These are phyloP conservation scores for Cutaneotrichosporon dermatis DNA, from an alignment of 1,284 basidiomycete genomes.

Conservation along the genomic window DNA sequence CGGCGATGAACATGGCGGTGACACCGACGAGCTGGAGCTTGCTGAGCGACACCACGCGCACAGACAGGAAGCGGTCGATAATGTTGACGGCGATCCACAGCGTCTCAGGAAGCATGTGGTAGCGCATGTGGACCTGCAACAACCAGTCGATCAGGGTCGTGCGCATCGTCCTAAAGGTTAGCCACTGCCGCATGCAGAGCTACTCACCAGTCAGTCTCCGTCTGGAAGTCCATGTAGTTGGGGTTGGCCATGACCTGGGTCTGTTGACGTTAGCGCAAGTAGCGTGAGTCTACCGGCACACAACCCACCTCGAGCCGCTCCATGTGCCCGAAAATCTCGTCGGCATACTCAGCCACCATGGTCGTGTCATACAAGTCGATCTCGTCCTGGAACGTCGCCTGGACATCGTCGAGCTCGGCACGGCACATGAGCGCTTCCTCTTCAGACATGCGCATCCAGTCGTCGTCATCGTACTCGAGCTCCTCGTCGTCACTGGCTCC, in stretches of 20 bases:
- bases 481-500: constrained; percentile 32
- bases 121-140: constrained; percentile 60
- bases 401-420: constrained; percentile 42
- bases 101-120: constrained; percentile 65
- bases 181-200: not conserved
- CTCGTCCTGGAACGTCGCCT: constrained; percentile 59
- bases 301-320: constrained; percentile 71
- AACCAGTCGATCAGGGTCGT: constrained; percentile 58
- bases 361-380: constrained; percentile 84
- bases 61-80: constrained; percentile 61
- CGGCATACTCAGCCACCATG: constrained; percentile 97
- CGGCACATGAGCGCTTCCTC: constrained; percentile 38
- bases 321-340: constrained; percentile 98
- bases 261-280: constrained; percentile 1
- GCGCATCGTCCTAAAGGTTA: constrained; percentile 52
- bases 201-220: constrained; percentile 81
- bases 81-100: constrained; percentile 65
- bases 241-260: constrained; percentile 86
- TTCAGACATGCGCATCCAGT: constrained; percentile 62
- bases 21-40: constrained; percentile 64
- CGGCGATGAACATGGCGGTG: constrained; percentile 62
- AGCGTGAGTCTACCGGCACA: no score
- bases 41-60: constrained; percentile 58
- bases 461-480: constrained; percentile 55
- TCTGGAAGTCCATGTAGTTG: constrained; percentile 91